Conservation (phyloP, 192 early-diverging fungal species). For the Coemansia sp. region DNA sequence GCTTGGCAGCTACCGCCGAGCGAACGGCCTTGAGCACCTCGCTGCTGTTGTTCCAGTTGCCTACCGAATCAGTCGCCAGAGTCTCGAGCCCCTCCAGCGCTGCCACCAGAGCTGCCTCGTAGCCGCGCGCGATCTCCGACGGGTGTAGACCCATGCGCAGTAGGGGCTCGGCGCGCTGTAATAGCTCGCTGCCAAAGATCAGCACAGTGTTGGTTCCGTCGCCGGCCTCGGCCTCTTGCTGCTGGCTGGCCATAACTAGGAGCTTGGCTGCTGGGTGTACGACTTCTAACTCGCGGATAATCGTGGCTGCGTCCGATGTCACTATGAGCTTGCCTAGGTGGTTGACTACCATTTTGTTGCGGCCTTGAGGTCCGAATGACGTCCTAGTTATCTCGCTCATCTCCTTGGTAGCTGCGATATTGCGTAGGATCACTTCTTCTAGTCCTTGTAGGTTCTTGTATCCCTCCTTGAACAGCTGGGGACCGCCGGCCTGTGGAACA, state of each 20-base stretch:
- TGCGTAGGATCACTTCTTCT: slow-evolving; percentile 93
- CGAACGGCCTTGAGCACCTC: slow-evolving; percentile 78
- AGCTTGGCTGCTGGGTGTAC: slow-evolving; percentile 97
- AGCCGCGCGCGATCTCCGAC: slow-evolving; percentile 93
- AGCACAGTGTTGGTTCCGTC: slow-evolving; percentile 97
- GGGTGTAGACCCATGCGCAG: slow-evolving; percentile 95
- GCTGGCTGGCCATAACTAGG: slow-evolving; percentile 94
- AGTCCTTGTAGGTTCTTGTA: slow-evolving; percentile 97
- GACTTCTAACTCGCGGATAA: slow-evolving; percentile 96
- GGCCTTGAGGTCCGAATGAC: slow-evolving; percentile 94
- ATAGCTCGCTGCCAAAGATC: slow-evolving; percentile 91
- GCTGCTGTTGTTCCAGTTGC: slow-evolving; percentile 43
- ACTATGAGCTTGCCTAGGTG: slow-evolving; percentile 98
- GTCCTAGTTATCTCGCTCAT: slow-evolving; percentile 92
- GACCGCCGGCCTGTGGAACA: slow-evolving; percentile 81
- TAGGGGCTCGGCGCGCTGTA: slow-evolving; percentile 92
- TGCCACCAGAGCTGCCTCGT: slow-evolving; percentile 84
- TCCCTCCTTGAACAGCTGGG: slow-evolving; percentile 92
- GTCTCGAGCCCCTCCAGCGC: slow-evolving; percentile 81
- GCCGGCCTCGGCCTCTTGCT: slow-evolving; percentile 97
- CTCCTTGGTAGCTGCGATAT: slow-evolving; percentile 95
- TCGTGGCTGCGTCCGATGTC: slow-evolving; percentile 98
- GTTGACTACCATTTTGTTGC: slow-evolving; percentile 99
- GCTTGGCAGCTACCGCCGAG: slow-evolving; percentile 88
- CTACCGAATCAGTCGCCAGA: slow-evolving; percentile 70